A percentile compares a stretch with the other conserved stretches of the same genome.
phyloP scores from a whole-genome alignment of 176 grass and related monocot species.

The Thinopyrum elongatum region DNA sequence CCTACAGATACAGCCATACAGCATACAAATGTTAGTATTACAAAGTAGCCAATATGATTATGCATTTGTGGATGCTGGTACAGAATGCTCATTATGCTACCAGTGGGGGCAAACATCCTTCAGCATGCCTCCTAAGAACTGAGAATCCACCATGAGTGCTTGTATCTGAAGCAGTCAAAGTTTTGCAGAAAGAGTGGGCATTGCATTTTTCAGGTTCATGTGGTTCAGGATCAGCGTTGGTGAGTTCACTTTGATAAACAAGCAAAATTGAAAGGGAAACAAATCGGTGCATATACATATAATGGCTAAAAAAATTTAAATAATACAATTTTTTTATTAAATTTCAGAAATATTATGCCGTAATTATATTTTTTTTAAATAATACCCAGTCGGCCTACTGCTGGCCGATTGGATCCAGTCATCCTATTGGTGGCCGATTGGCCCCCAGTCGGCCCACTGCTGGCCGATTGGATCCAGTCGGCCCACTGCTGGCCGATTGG shows the following conservation, averaged over 20 bases:
- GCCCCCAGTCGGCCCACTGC: too few species aligned
- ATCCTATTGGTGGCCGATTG: too few species aligned
- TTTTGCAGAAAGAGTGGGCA: slow-evolving; percentile 90
- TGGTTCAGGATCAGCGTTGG: slow-evolving; percentile 46
- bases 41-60: background rate
- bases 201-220: slow-evolving; percentile 51
- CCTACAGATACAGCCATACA: slow-evolving; percentile 40
- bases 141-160: slow-evolving; percentile 97
- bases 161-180: slow-evolving; percentile 90
- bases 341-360: too few species aligned
- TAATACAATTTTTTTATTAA: too few species aligned
- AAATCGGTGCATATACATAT: slow-evolving; percentile 16
- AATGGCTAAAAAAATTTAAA: too few species aligned
- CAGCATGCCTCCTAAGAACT: slow-evolving; percentile 91
- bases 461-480: too few species aligned
- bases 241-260: slow-evolving; percentile 63
- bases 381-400: too few species aligned
- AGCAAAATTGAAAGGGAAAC: slow-evolving; percentile 18
- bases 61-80: background rate
- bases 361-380: too few species aligned
- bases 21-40: background rate
- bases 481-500: too few species aligned
- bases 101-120: slow-evolving; percentile 87
- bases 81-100: slow-evolving; percentile 50
- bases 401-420: too few species aligned